Percentiles rank a stretch among this genome's conserved stretches.
These are phyloP conservation scores for Beauveria pseudobassiana DNA, from an alignment of 2,329 filamentous ascomycete species.

Conservation along the genomic window DNA sequence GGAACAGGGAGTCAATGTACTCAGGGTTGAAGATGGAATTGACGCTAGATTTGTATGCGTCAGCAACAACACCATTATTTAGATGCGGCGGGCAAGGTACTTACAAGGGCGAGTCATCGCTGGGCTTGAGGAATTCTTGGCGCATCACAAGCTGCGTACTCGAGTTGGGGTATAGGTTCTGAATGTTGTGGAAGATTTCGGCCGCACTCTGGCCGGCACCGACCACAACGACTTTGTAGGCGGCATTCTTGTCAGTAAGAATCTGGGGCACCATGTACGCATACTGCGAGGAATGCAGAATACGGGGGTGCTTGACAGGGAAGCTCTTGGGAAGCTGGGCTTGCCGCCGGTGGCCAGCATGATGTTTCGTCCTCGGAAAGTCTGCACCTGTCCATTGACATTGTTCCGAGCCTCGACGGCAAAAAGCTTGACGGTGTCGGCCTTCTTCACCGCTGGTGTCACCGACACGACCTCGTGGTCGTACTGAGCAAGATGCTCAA, in stretches of 20 bases:
- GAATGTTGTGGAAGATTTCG: constrained; percentile 89
- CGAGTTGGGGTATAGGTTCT: constrained; percentile 73
- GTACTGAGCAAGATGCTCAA: constrained; percentile 67
- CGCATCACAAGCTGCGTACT: constrained; percentile 74
- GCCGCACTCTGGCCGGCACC: constrained; percentile 89
- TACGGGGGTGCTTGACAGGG: constrained; percentile 59
- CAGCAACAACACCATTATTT: neutral
- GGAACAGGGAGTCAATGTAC: constrained; percentile 69
- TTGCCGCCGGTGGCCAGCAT: constrained; percentile 51
- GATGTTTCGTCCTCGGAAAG: constrained; percentile 57
- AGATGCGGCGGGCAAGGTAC: constrained; percentile 25
- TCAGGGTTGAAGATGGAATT: constrained; percentile 95
- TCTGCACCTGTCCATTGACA: constrained; percentile 45
- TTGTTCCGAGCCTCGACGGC: constrained; percentile 57
- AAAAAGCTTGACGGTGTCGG: constrained; percentile 54
- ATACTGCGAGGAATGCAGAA: constrained; percentile 88
- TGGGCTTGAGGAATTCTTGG: constrained; percentile 75
- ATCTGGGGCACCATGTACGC: constrained; percentile 55
- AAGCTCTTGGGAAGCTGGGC: constrained; percentile 61
- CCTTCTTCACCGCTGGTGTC: constrained; percentile 45
- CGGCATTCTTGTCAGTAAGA: constrained; percentile 45
- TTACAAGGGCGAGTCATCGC: constrained; percentile 93
- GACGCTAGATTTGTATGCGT: constrained; percentile 51
- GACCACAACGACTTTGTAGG: constrained; percentile 73
- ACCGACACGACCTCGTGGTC: constrained; percentile 69